These are phyloP conservation scores for Fusarium newnesense DNA, from an alignment of 2,329 filamentous ascomycete genomes.

Conservation along the genomic window DNA sequence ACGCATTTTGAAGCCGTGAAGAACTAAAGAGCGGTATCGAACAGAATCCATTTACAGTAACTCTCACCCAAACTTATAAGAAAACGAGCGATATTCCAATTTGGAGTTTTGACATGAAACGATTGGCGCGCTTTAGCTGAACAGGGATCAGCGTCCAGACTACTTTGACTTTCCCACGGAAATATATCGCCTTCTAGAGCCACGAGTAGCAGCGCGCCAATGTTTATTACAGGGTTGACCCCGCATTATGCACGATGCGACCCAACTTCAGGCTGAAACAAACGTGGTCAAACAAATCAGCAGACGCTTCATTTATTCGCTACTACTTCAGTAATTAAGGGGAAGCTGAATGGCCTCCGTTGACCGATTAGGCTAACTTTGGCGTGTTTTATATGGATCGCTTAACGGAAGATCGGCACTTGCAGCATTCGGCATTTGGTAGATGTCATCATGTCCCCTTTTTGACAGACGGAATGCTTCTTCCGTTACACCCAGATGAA, in stretches of 20 bases:
- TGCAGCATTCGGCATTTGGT: neutral
- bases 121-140: neutral
- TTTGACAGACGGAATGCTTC: neutral
- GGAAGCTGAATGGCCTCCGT: neutral
- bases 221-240: neutral
- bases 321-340: neutral
- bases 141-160: neutral
- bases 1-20: constrained; percentile 1
- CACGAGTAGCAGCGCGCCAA: neutral
- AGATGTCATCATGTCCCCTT: neutral
- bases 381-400: neutral
- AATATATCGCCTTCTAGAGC: neutral
- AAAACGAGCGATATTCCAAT: neutral
- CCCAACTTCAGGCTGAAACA: neutral
- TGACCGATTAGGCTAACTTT: neutral
- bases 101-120: neutral
- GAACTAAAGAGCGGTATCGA: neutral
- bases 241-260: neutral
- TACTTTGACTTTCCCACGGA: neutral
- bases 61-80: neutral
- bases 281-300: neutral
- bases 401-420: neutral
- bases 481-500: neutral
- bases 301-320: neutral
- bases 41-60: fast-evolving